These are phyloP conservation scores for Alternaria viburni DNA, from an alignment of 2,329 filamentous ascomycete genomes.

Conservation along the genomic window DNA sequence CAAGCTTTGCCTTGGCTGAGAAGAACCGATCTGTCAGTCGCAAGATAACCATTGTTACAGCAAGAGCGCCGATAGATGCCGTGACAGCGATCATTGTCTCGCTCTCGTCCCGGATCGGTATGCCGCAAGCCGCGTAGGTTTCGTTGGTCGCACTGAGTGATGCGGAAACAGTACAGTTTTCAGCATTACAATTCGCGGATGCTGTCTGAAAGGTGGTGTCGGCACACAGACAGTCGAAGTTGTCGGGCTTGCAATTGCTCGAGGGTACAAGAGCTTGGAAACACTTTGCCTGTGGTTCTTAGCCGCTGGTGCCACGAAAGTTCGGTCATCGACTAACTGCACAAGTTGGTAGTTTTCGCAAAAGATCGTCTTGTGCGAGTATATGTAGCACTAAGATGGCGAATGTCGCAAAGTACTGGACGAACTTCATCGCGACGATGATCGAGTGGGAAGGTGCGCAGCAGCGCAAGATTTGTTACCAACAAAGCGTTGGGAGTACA, in stretches of 20 bases:
- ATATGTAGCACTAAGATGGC: background rate
- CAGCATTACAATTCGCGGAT: background rate
- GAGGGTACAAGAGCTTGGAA: background rate
- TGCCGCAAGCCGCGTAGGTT: background rate
- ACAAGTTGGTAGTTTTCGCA: background rate
- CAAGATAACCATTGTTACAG: background rate
- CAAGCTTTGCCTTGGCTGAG: background rate
- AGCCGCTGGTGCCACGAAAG: background rate
- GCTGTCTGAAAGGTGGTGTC: background rate
- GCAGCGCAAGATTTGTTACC: background rate
- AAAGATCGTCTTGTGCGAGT: background rate
- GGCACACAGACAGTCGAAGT: background rate
- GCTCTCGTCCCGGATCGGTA: background rate
- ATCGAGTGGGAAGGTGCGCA: background rate
- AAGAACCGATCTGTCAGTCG: background rate
- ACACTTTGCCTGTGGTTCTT: background rate
- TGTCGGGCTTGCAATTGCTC: background rate
- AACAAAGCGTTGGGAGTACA: background rate
- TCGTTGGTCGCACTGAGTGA: background rate
- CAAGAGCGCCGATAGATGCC: background rate
- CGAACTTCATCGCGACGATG: background rate
- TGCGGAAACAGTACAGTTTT: background rate
- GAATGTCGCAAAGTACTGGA: background rate
- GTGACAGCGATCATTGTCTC: background rate
- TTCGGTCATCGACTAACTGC: background rate